Percentiles rank a stretch among this genome's conserved stretches.
Evolutionary conservation across 139 green algal species (phyloP).

Genomic region (Coccomyxa sp.): DNA sequence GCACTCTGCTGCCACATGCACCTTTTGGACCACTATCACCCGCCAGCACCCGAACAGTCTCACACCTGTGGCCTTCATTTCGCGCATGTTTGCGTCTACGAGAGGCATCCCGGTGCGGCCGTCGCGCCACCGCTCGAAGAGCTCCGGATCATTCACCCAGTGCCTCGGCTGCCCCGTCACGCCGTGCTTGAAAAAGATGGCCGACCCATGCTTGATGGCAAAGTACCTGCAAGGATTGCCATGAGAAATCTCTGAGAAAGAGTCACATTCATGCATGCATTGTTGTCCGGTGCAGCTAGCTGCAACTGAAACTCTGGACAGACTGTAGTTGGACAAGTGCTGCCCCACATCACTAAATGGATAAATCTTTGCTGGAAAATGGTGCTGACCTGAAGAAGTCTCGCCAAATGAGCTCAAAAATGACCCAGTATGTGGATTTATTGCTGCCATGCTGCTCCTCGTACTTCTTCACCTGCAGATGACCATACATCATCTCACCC

Average conservation of each 20-base stretch:
- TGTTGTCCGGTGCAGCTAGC: no score
- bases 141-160: constrained; percentile 47
- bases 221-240: constrained; percentile 62
- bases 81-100: constrained; percentile 98
- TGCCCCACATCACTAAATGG: no score
- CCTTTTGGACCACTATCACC: background rate
- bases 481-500: background rate
- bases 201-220: constrained; percentile 81
- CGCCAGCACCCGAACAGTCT: background rate
- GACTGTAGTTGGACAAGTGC: no score
- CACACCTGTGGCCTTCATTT: constrained; percentile 78
- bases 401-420: constrained; percentile 92
- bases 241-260: background rate
- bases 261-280: no score
- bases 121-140: constrained; percentile 68
- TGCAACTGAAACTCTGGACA: no score
- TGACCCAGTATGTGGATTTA: constrained; percentile 92
- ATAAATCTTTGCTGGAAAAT: no score
- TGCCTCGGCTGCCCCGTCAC: constrained; percentile 23
- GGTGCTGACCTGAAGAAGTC: constrained; percentile 79
- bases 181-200: constrained; percentile 77
- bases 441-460: constrained; percentile 75
- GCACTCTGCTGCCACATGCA: no score
- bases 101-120: constrained; percentile 88
- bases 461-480: constrained; percentile 72